phyloP scores from a whole-genome alignment of 2,329 filamentous ascomycete species.

The Penicillium hordei region DNA sequence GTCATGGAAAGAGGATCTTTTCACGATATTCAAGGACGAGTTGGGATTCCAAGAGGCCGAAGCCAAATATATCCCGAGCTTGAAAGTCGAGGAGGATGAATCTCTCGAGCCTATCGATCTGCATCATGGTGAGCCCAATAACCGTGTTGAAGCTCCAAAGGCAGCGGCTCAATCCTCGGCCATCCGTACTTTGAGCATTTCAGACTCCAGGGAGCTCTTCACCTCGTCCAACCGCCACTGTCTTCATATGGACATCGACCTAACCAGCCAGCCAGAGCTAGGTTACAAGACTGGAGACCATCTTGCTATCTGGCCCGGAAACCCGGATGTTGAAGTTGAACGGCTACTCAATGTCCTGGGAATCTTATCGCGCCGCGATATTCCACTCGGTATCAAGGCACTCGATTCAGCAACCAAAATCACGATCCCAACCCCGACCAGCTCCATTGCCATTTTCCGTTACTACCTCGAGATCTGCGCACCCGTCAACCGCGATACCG shows the following conservation, averaged over 20 bases:
- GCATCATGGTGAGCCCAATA: slow-evolving; percentile 86
- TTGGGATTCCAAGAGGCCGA: slow-evolving; percentile 85
- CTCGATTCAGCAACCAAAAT: slow-evolving; percentile 70
- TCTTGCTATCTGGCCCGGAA: slow-evolving; percentile 88
- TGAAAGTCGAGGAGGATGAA: slow-evolving; percentile 70
- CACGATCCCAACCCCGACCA: slow-evolving; percentile 87
- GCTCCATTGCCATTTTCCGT: slow-evolving; percentile 77
- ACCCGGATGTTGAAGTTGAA: slow-evolving; percentile 81
- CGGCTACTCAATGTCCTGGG: slow-evolving; percentile 72
- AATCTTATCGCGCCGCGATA: slow-evolving; percentile 45
- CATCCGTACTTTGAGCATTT: slow-evolving; percentile 84
- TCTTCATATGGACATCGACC: slow-evolving; percentile 84
- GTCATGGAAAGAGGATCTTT: slow-evolving; percentile 95
- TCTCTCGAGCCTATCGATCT: slow-evolving; percentile 72
- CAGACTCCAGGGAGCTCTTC: slow-evolving; percentile 78
- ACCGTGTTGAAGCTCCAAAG: slow-evolving; percentile 71
- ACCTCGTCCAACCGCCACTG: slow-evolving; percentile 78
- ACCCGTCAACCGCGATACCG: slow-evolving; percentile 86
- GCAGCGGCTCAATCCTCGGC: slow-evolving; percentile 65
- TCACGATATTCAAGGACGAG: slow-evolving; percentile 70
- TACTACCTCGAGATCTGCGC: slow-evolving; percentile 94
- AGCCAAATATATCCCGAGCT: slow-evolving; percentile 82
- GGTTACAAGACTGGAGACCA: slow-evolving; percentile 93
- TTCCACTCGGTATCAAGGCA: slow-evolving; percentile 56
- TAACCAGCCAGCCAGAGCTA: slow-evolving; percentile 72